Conservation (phyloP, 1,139 yeast species). For the Lodderomyces jiufengensis region DNA sequence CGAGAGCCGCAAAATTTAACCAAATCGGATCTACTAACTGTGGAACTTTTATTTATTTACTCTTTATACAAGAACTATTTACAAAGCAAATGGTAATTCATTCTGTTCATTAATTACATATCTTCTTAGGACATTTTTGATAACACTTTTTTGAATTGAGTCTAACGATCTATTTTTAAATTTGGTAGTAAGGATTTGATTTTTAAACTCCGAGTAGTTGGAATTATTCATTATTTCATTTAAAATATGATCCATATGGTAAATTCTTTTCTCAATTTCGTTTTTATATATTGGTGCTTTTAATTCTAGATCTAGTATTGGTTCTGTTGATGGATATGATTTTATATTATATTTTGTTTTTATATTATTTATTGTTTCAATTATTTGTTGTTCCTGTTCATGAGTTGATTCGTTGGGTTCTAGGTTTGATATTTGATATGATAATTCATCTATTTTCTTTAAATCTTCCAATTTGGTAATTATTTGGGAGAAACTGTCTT, state of each 20-base stretch:
- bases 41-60: too few relatives aligned
- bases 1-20: too few relatives aligned
- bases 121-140: conserved; percentile 41
- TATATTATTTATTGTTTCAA: conserved; percentile 45
- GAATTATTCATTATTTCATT: conserved; percentile 28
- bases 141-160: conserved; percentile 24
- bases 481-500: conserved; percentile 34
- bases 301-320: conserved; percentile 32
- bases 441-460: conserved; percentile 41
- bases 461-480: conserved; percentile 48
- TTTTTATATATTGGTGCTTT: conserved; percentile 17
- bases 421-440: conserved; percentile 26
- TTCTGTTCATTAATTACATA: conserved; percentile 36
- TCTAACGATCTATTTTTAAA: conserved; percentile 24
- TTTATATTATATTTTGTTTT: conserved; percentile 51
- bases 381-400: conserved; percentile 42
- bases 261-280: conserved; percentile 26
- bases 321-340: conserved; percentile 55
- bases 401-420: background rate
- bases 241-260: conserved; percentile 30
- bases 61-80: conserved; percentile 5
- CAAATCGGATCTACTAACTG: too few relatives aligned
- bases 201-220: conserved; percentile 24
- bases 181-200: conserved; percentile 23
- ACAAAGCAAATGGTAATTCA: conserved; percentile 30